Percentiles rank a stretch among this genome's conserved stretches.
These are phyloP conservation scores for Penicillium roqueforti DNA, from an alignment of 495 filamentous ascomycete genomes.

Conservation along the genomic window DNA sequence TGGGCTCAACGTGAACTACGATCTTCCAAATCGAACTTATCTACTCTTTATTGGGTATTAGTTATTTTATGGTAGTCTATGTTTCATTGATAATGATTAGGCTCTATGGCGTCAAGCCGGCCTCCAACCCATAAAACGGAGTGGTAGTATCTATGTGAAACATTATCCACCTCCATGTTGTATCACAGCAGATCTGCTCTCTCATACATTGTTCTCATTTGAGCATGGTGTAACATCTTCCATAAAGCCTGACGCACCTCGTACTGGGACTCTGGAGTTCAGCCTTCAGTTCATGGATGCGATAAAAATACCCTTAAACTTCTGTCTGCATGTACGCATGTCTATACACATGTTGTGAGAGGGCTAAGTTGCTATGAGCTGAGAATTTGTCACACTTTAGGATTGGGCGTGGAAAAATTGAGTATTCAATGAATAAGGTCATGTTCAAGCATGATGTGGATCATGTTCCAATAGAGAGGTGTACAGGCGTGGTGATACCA, in stretches of 20 bases:
- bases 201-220: background rate
- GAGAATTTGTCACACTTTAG: background rate
- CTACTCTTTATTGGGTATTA: background rate
- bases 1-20: background rate
- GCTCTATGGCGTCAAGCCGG: background rate
- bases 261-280: constrained; percentile 3
- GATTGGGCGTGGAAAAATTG: background rate
- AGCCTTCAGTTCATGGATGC: background rate
- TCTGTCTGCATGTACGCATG: constrained; percentile 1
- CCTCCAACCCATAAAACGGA: background rate
- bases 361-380: background rate
- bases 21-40: background rate
- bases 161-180: background rate
- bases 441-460: background rate
- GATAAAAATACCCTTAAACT: background rate
- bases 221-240: constrained; percentile 1
- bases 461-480: background rate
- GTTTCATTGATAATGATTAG: background rate
- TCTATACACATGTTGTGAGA: constrained; percentile 5
- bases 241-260: constrained; percentile 1
- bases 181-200: background rate
- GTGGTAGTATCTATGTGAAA: no score
- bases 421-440: background rate
- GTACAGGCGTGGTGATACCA: constrained; percentile 1
- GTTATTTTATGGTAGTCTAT: background rate